Percentiles rank a stretch among this genome's conserved stretches.
Conservation (phyloP, 805 yeast species). For the Candida arabinofermentans region DNA sequence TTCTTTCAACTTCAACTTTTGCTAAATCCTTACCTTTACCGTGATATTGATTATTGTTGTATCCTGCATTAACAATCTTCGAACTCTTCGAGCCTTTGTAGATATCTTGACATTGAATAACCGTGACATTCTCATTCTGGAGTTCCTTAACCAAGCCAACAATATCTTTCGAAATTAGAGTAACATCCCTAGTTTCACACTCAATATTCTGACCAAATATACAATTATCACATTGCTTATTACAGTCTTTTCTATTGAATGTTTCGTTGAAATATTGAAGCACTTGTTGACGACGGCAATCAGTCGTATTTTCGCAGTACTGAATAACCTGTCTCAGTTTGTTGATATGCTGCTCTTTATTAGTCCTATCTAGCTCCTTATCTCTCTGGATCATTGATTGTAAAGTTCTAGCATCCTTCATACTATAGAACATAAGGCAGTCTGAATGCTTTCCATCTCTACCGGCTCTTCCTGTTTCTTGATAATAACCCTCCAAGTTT, state of each 20-base stretch:
- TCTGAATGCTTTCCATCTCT: slow-evolving; percentile 84
- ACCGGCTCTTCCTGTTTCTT: slow-evolving; percentile 98
- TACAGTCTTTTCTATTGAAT: slow-evolving; percentile 64
- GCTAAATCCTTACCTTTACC: slow-evolving; percentile 66
- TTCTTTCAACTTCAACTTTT: slow-evolving; percentile 73
- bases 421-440: slow-evolving; percentile 79
- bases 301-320: slow-evolving; percentile 87
- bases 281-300: slow-evolving; percentile 87
- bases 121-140: slow-evolving; percentile 61
- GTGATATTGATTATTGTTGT: slow-evolving; percentile 54
- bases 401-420: slow-evolving; percentile 72
- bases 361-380: slow-evolving; percentile 54
- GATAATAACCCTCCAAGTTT: slow-evolving; percentile 92
- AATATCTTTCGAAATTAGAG: slow-evolving; percentile 56
- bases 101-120: slow-evolving; percentile 77
- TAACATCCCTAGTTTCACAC: slow-evolving; percentile 61
- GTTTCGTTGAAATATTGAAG: slow-evolving; percentile 85
- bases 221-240: slow-evolving; percentile 84
- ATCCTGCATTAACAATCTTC: slow-evolving; percentile 62
- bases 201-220: slow-evolving; percentile 37
- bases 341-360: slow-evolving; percentile 71
- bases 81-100: slow-evolving; percentile 66
- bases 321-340: slow-evolving; percentile 81
- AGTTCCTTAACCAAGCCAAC: slow-evolving; percentile 54
- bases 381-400: slow-evolving; percentile 78